These are phyloP conservation scores for Kodamaea sagamina DNA, from an alignment of 805 yeast genomes.

Conservation along the genomic window DNA sequence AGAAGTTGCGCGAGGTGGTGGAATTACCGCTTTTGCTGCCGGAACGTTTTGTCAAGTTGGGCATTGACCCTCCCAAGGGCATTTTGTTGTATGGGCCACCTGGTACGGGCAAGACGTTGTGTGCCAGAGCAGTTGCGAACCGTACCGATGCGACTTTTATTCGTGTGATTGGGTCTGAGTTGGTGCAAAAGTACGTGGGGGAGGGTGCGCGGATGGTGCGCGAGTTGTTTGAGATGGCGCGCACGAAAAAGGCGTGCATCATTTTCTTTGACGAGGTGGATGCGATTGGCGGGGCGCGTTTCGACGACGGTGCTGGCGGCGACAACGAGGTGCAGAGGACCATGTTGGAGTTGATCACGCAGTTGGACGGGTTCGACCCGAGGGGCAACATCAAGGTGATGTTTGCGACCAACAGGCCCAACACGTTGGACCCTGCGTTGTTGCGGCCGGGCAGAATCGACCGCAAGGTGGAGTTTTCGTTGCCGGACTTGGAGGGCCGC, in stretches of 20 bases:
- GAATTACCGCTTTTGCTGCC: conserved; percentile 93
- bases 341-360: conserved; percentile 97
- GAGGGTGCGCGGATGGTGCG: conserved; percentile 99
- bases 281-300: conserved; percentile 99
- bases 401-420: conserved; percentile 99
- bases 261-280: conserved; percentile 98
- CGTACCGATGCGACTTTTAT: conserved; percentile 99
- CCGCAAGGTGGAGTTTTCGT: conserved; percentile 94
- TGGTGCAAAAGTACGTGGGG: conserved; percentile 98
- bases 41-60: conserved; percentile 93
- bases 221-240: conserved; percentile 98
- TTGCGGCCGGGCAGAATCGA: conserved; percentile 98
- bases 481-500: conserved; percentile 97
- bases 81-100: conserved; percentile 96
- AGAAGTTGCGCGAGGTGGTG: conserved; percentile 92
- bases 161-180: conserved; percentile 96
- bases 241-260: conserved; percentile 97
- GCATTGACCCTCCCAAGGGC: conserved; percentile 99
- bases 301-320: conserved; percentile 99
- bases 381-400: conserved; percentile 98
- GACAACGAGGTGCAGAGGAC: conserved; percentile 99
- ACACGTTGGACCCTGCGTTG: conserved; percentile 96
- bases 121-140: conserved; percentile 99
- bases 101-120: conserved; percentile 96
- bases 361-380: conserved; percentile 97